Percentiles rank a stretch among this genome's conserved stretches.
Conservation (phyloP, 495 filamentous ascomycete species). For the Massariosphaeria phaeospora region DNA sequence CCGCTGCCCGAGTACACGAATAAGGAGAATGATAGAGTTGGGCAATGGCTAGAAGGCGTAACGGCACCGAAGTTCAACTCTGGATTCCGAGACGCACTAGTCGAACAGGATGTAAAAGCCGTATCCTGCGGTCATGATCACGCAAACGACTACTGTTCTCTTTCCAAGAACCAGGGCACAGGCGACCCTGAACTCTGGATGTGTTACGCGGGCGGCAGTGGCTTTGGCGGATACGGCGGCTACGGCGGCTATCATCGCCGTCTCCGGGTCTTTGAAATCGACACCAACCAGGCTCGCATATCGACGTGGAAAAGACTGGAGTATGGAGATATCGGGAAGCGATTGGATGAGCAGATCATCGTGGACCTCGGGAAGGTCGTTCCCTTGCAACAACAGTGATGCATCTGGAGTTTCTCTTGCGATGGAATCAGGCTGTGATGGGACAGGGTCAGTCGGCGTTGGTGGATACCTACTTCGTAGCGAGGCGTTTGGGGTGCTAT, state of each 20-base stretch:
- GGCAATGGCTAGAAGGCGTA: conserved; percentile 57
- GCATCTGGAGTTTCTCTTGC: neutral
- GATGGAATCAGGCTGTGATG: neutral
- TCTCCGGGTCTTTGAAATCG: conserved; percentile 84
- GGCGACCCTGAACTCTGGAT: conserved; percentile 78
- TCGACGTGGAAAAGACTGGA: conserved; percentile 90
- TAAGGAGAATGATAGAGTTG: conserved; percentile 44
- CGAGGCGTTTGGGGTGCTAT: neutral
- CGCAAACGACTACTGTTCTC: conserved; percentile 90
- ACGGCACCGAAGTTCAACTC: conserved; percentile 88
- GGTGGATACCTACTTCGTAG: neutral
- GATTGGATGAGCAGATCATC: conserved; percentile 79
- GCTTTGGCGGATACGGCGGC: conserved; percentile 91
- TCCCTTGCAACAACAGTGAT: neutral
- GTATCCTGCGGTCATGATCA: conserved; percentile 95
- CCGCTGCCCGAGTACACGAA: conserved; percentile 81
- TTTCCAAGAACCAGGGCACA: conserved; percentile 50
- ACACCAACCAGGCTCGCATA: conserved; percentile 80
- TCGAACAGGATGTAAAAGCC: conserved; percentile 75
- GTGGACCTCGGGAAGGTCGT: conserved; percentile 72
- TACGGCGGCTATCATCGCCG: conserved; percentile 80
- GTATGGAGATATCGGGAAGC: conserved; percentile 65
- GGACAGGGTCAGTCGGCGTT: neutral
- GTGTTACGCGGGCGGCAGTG: conserved; percentile 88
- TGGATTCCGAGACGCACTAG: conserved; percentile 77